Percentiles rank a stretch among this genome's conserved stretches.
Evolutionary conservation across 176 grass and related monocot genomes (phyloP).

Genomic region (Avena eriantha): DNA sequence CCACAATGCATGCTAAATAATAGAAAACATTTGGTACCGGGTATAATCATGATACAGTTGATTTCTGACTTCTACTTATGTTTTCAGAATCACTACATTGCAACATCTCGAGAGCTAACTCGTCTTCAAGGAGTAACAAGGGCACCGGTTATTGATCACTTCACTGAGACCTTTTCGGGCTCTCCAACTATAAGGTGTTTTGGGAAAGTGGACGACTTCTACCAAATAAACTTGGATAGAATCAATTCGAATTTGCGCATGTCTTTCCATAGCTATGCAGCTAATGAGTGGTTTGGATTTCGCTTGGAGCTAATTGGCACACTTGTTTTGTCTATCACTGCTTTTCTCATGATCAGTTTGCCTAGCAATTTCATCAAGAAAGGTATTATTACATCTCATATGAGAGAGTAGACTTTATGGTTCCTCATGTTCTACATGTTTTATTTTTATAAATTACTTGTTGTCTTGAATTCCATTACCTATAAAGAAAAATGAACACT

Average conservation of each 20-base stretch:
- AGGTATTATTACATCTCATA: constrained; percentile 58
- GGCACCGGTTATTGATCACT: constrained; percentile 92
- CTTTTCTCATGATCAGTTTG: constrained; percentile 90
- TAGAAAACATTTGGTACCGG: not conserved
- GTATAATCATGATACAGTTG: not conserved
- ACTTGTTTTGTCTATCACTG: constrained; percentile 76
- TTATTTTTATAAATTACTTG: not conserved
- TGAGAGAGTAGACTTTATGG: constrained; percentile 19
- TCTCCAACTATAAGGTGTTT: constrained; percentile 84
- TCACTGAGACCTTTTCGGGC: constrained; percentile 85
- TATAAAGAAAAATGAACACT: not conserved
- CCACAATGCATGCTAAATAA: not conserved
- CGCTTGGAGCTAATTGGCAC: constrained; percentile 88
- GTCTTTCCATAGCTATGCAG: constrained; percentile 84
- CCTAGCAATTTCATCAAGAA: constrained; percentile 90
- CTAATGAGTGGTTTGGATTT: constrained; percentile 93
- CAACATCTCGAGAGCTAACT: constrained; percentile 85
- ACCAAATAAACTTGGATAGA: constrained; percentile 69
- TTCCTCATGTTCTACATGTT: constrained; percentile 9
- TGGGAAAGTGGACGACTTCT: constrained; percentile 74
- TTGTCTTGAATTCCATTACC: not conserved
- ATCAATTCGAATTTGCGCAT: constrained; percentile 88
- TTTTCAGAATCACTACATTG: constrained; percentile 77
- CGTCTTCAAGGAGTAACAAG: constrained; percentile 84
- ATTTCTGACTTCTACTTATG: not conserved